Conservation (phyloP, 345 rosid species). For the Geranium rotundifolium region DNA sequence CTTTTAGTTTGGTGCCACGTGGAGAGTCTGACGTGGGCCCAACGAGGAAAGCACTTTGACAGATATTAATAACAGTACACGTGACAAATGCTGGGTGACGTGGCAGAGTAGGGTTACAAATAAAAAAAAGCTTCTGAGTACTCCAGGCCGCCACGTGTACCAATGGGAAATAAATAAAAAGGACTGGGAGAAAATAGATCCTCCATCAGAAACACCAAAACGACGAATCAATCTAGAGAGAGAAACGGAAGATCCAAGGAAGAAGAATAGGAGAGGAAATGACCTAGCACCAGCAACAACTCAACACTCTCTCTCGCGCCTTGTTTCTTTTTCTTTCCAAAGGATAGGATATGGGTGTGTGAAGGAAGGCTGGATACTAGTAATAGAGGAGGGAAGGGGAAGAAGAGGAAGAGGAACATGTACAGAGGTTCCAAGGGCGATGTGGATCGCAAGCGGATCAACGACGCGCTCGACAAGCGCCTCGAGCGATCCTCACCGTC, state of each 20-base stretch:
- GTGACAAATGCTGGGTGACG: no score
- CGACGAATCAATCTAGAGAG: not conserved
- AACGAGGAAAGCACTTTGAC: no score
- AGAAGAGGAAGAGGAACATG: conserved; percentile 21
- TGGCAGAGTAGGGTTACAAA: no score
- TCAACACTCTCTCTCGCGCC: not conserved
- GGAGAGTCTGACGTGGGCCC: no score
- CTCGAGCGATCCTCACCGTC: conserved; percentile 73
- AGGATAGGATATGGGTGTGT: no score
- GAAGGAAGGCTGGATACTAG: not conserved
- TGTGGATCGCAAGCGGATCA: conserved; percentile 78
- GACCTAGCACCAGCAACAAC: not conserved
- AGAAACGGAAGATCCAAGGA: not conserved
- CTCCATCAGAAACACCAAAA: not conserved
- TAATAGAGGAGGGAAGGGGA: not conserved
- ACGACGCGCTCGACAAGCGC: conserved; percentile 59
- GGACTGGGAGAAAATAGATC: no score
- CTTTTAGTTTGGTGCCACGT: no score
- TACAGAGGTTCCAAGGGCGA: conserved; percentile 55
- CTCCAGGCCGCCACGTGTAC: no score
- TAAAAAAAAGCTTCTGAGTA: no score
- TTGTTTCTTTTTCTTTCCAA: not conserved
- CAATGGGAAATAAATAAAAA: no score
- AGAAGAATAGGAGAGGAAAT: not conserved
- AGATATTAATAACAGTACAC: no score